These are phyloP conservation scores for Candida broadrunensis DNA, from an alignment of 805 yeast genomes.

Conservation along the genomic window DNA sequence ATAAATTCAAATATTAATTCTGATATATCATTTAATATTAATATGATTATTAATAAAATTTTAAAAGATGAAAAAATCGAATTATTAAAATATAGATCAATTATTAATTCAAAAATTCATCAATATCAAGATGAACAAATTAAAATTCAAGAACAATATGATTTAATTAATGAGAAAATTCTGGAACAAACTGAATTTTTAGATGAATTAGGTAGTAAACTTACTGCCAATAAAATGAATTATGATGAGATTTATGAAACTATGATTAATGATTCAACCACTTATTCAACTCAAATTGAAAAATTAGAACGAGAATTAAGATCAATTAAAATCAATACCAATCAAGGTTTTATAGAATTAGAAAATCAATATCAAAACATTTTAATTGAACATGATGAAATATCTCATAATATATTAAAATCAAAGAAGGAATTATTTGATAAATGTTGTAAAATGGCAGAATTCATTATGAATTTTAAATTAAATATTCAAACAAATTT, in stretches of 20 bases:
- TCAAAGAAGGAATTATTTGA: constrained; percentile 49
- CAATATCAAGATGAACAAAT: constrained; percentile 55
- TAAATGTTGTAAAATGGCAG: constrained; percentile 56
- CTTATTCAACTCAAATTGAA: constrained; percentile 64
- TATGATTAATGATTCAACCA: constrained; percentile 49
- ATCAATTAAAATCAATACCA: constrained; percentile 43
- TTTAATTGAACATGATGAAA: constrained; percentile 50
- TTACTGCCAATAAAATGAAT: constrained; percentile 48
- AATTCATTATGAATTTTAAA: constrained; percentile 61
- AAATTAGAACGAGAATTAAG: constrained; percentile 58
- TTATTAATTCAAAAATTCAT: constrained; percentile 44
- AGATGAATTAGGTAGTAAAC: constrained; percentile 55
- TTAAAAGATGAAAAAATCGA: constrained; percentile 43
- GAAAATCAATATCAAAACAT: constrained; percentile 46
- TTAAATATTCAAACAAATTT: constrained; percentile 61
- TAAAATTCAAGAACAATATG: constrained; percentile 56
- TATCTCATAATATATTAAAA: constrained; percentile 43
- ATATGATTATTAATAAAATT: constrained; percentile 44
- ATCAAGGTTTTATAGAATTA: constrained; percentile 49
- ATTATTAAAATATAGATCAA: constrained; percentile 25
- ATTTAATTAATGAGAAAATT: constrained; percentile 51
- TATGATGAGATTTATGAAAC: constrained; percentile 57
- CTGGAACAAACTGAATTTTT: constrained; percentile 54
- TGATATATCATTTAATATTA: constrained; percentile 6
- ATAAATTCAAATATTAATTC: constrained; percentile 2